These are phyloP conservation scores for Boletus bicolor DNA, from an alignment of 768 basidiomycete species.

Conservation along the genomic window DNA sequence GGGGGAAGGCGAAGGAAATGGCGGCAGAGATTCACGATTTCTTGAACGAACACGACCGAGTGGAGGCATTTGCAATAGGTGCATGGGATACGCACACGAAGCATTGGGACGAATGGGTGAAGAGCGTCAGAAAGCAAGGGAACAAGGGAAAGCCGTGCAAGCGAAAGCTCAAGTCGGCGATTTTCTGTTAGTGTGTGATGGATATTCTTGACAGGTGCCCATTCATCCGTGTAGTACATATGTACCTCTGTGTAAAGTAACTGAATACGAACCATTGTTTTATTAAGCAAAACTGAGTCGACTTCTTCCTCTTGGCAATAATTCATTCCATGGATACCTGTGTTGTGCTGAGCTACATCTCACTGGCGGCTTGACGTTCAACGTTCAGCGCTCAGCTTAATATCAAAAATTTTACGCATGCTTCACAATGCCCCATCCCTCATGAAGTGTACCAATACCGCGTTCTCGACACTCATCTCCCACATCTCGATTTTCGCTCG, in stretches of 20 bases:
- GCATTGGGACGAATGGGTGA: conserved; percentile 21
- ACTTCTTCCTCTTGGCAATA: background rate
- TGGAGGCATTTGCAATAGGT: conserved; percentile 13
- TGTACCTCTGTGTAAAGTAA: conserved; percentile 23
- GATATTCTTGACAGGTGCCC: background rate
- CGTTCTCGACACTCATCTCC: conserved; percentile 71
- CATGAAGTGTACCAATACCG: conserved; percentile 50
- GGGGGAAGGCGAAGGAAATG: conserved; percentile 43
- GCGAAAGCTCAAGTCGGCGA: conserved; percentile 9
- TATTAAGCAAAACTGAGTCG: background rate
- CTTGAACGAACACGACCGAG: conserved; percentile 20
- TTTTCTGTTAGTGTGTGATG: conserved; percentile 11
- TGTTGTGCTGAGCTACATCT: background rate
- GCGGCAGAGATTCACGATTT: conserved; percentile 33
- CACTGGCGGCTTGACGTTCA: background rate
- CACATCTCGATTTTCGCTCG: conserved; percentile 64
- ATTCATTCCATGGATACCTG: background rate
- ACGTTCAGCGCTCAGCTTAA: background rate
- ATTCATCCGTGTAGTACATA: conserved; percentile 5
- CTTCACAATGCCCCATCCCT: conserved; percentile 27
- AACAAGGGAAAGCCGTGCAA: conserved; percentile 6
- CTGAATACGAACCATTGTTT: conserved; percentile 8
- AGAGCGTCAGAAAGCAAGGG: conserved; percentile 1
- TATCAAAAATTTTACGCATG: background rate
- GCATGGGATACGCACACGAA: conserved; percentile 19